These are phyloP conservation scores for Taxawa tesnikishii DNA, from an alignment of 2,329 filamentous ascomycete species.

Conservation along the genomic window DNA sequence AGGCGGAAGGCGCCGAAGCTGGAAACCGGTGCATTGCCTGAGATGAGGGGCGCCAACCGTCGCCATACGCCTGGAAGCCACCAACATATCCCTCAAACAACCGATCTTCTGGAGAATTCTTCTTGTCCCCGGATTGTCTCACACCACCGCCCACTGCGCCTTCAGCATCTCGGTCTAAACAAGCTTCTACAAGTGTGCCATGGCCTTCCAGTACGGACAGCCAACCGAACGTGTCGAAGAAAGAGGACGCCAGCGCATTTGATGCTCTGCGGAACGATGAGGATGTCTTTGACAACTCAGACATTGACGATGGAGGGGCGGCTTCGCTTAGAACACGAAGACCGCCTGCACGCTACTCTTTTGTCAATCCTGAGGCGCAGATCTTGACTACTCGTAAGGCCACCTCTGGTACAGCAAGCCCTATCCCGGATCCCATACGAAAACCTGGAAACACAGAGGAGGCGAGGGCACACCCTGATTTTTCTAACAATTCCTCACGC, in stretches of 20 bases:
- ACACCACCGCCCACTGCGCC: conserved; percentile 26
- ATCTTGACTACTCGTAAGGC: too few species aligned
- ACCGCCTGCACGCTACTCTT: conserved; percentile 25
- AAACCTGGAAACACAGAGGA: too few species aligned
- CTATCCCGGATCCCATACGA: too few species aligned
- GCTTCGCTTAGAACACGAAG: conserved; percentile 18
- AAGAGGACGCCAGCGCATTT: neutral
- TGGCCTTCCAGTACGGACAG: conserved; percentile 16
- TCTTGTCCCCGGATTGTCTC: conserved; percentile 36
- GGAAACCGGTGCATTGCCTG: conserved; percentile 22
- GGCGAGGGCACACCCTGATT: too few species aligned
- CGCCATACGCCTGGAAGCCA: conserved; percentile 33
- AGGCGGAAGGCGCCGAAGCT: conserved; percentile 17
- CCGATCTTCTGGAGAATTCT: conserved; percentile 26
- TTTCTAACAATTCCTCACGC: too few species aligned
- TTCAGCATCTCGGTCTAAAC: conserved; percentile 12
- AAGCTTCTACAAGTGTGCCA: conserved; percentile 7
- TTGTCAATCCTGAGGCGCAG: too few species aligned
- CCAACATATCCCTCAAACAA: conserved; percentile 19
- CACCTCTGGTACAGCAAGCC: too few species aligned
- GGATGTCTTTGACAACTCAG: conserved; percentile 21
- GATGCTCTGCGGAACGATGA: conserved; percentile 6
- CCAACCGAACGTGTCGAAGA: neutral
- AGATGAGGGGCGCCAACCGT: conserved; percentile 28
- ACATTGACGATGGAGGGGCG: conserved; percentile 17